Percentiles rank a stretch among this genome's conserved stretches.
Evolutionary conservation across 2,329 filamentous ascomycete genomes (phyloP).

Genomic region (Gaeumannomyces sp.): DNA sequence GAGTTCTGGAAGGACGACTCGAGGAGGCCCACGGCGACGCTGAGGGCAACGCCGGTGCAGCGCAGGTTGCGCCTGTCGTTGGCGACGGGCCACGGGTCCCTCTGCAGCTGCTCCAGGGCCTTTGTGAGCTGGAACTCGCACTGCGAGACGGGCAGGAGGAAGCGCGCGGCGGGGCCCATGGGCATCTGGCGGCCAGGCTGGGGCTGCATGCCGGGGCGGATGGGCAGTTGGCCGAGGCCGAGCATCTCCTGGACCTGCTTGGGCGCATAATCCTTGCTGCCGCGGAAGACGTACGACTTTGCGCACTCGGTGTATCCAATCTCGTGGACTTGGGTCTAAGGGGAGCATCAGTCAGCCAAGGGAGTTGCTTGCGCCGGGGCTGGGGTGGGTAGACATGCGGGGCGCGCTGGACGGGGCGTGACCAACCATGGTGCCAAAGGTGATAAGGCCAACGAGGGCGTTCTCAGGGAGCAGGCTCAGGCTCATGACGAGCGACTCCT

Average conservation of each 20-base stretch:
- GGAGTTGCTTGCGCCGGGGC: not conserved
- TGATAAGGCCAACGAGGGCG: constrained; percentile 76
- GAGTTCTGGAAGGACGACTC: constrained; percentile 95
- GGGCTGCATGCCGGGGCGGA: constrained; percentile 69
- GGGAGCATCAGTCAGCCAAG: constrained; percentile 18
- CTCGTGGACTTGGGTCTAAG: constrained; percentile 87
- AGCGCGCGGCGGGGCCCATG: constrained; percentile 77
- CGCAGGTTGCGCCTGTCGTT: constrained; percentile 86
- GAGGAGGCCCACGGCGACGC: constrained; percentile 84
- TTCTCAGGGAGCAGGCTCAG: constrained; percentile 75
- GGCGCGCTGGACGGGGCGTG: not conserved
- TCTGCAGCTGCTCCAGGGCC: constrained; percentile 88
- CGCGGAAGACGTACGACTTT: constrained; percentile 97
- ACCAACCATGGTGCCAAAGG: constrained; percentile 84
- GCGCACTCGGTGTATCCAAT: constrained; percentile 97
- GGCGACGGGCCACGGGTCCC: constrained; percentile 94
- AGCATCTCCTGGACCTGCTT: constrained; percentile 99
- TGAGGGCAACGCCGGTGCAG: constrained; percentile 93
- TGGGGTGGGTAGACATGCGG: not conserved
- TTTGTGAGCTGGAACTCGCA: constrained; percentile 98
- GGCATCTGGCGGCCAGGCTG: constrained; percentile 68
- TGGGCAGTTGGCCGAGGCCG: constrained; percentile 64
- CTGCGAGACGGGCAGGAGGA: constrained; percentile 88
- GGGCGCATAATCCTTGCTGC: constrained; percentile 94
- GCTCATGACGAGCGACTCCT: constrained; percentile 83